Base-by-base conservation (phyloP, 768 basidiomycete species). In the Pleurotus citrinopileatus region DNA sequence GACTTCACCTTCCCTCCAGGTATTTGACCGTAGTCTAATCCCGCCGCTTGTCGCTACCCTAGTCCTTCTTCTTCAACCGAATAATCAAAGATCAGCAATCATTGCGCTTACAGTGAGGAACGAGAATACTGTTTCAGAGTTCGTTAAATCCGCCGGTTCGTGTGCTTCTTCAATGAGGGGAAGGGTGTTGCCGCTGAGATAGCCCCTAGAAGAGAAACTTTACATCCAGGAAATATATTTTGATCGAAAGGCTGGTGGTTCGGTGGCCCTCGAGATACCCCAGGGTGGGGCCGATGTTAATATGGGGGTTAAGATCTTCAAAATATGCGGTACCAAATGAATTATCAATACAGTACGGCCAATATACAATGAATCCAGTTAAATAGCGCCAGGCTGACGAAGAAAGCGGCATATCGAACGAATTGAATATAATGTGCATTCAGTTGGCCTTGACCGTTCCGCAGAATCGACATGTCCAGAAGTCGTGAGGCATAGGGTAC, bases 401-500 rank as follows among this genome's bases (percentile, higher is more conserved):
- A n/a, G n/a, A n/a, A n/a, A n/a, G n/a, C n/a, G n/a, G n/a, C n/a
- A n/a, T n/a, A n/a, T n/a, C n/a, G n/a, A n/a, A n/a, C n/a, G n/a
- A n/a, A n/a, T n/a, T n/a, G n/a, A n/a, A n/a, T 22, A 27, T 37
- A 29, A 34, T 34, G 27, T 45, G 10, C 27, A 61, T 42, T 70
- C 63, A 75, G 57, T 71, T 75, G 12, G 63, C 53, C 58, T 91
- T 91, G 48, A 92, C 75, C 17, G 73, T 70, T 13, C 90, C 90
- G 64, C 91, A 94, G 52, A 75, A 78, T 13, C 69, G 67, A 71
- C 93, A 94, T 44, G 83, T 85, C 90, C 88, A 94, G 56, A 83
- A 78, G 19, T 83, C 76, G 57, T 80, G 78, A 2, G 79, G 76
- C 66, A 84, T 86, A 22, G 78, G 82, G 28, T 63, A 65, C 64